These are phyloP conservation scores for Kazachstania bromeliacearum DNA, from an alignment of 805 yeast species.

Conservation along the genomic window DNA sequence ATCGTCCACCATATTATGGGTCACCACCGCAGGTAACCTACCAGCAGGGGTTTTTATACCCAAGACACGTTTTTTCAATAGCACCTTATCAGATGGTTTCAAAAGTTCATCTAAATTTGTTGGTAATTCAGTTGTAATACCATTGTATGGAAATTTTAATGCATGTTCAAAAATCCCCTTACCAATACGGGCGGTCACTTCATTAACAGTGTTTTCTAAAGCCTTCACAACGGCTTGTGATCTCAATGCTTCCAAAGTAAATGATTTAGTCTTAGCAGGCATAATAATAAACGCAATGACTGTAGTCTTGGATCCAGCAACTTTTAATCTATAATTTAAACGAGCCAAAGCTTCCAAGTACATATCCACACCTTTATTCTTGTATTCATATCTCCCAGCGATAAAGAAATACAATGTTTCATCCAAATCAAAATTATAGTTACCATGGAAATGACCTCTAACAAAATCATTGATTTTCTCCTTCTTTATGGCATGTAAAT, in stretches of 20 bases:
- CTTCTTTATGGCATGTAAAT: conserved; percentile 84
- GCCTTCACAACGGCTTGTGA: conserved; percentile 95
- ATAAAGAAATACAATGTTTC: conserved; percentile 91
- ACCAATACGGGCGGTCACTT: conserved; percentile 80
- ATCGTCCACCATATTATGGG: conserved; percentile 95
- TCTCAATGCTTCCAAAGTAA: conserved; percentile 89
- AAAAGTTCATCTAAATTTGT: conserved; percentile 73
- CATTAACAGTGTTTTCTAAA: conserved; percentile 77
- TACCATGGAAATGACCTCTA: conserved; percentile 95
- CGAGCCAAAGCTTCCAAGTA: conserved; percentile 89
- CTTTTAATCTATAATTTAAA: conserved; percentile 78
- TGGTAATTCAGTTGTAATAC: conserved; percentile 56
- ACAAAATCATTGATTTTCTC: conserved; percentile 89
- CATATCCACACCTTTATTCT: conserved; percentile 95
- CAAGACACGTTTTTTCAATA: conserved; percentile 83
- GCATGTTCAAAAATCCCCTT: conserved; percentile 85
- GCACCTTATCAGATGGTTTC: conserved; percentile 78
- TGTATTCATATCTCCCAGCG: conserved; percentile 93
- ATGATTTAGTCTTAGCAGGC: conserved; percentile 93
- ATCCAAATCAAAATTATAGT: conserved; percentile 87
- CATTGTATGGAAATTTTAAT: conserved; percentile 46
- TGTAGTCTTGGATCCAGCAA: conserved; percentile 74
- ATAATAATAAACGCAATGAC: conserved; percentile 95
- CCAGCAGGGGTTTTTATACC: conserved; percentile 71
- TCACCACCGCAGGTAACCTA: conserved; percentile 86